A percentile compares a stretch with the other conserved stretches of the same genome.
Evolutionary conservation across 208 protist genomes (phyloP).

Genomic region (Leishmania gerbilli): DNA sequence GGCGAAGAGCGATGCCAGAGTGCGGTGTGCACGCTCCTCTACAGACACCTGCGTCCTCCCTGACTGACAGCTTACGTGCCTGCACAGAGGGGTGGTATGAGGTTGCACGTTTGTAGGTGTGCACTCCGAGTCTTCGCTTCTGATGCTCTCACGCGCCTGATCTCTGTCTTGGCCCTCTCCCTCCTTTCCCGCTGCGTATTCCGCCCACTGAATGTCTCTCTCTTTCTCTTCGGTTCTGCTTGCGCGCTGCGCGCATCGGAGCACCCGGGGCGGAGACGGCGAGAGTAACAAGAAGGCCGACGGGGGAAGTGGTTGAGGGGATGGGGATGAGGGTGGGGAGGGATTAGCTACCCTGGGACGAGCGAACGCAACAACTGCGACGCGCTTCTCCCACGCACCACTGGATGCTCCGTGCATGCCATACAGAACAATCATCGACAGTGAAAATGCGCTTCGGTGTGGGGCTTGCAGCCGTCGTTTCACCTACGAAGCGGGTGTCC

Average conservation of each 20-base stretch:
- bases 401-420: neutral
- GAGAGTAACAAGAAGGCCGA: neutral
- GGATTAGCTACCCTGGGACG: neutral
- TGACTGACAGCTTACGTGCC: neutral
- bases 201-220: neutral
- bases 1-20: neutral
- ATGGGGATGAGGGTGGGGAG: neutral
- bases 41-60: neutral
- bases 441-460: neutral
- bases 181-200: neutral
- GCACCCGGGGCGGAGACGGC: neutral
- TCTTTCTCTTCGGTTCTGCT: too few species aligned
- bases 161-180: too few species aligned
- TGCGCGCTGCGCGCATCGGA: neutral
- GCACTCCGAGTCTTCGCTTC: neutral
- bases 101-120: neutral
- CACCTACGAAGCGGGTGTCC: neutral
- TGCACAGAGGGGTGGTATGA: neutral
- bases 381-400: neutral
- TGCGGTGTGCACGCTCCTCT: neutral
- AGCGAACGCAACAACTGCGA: neutral
- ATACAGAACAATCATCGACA: neutral
- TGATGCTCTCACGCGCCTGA: neutral
- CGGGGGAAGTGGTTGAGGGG: neutral
- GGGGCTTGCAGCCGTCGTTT: neutral